Base-by-base conservation (phyloP, 345 rosid species). In the Nasturtium officinale region DNA sequence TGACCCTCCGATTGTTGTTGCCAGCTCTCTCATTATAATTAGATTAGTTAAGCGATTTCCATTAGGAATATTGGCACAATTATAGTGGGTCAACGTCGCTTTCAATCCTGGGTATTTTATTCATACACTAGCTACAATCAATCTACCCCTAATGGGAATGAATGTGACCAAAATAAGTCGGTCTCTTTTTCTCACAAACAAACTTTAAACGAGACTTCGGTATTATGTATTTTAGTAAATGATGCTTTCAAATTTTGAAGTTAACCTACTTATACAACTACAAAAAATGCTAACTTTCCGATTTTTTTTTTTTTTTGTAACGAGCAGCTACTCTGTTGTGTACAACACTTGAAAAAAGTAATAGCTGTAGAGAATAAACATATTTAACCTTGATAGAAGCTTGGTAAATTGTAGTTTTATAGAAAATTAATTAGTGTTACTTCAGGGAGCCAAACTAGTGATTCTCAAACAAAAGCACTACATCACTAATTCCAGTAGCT, bases 31-130 rank as follows among this genome's bases (percentile, higher is more conserved):
- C 8, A 61, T 61, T 23, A 40, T 60, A 40, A 61, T 35, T 58
- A 33, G 13, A 35, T 35, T 10, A 58, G n/a, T n/a, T n/a, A n/a
- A n/a, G 16, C 17, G 9, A 6, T 25, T 60, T 50, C 25, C 9
- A 65, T 57, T 67, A 28, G 29, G 17, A 51, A 18, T 25, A 29
- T 9, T 42, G 69, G 63, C 69, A 23, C n/a, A 61, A 60, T 52
- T n/a, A 30, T 60, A 67, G 69, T 75, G 69, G 74, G 37, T 13
- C 8, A 30, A 30, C 32, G 57, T 75, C 63, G 30, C 69, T 67
- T 42, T 75, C 78, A 32, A n/a, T 58, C 20, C 20, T 58, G 66
- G 10, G 67, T 47, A 26, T 46, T 30, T 30, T 54, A 25, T 28
- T 28, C 21, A 46, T 28, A 25, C 26, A 37, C 67, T 30, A 59